Evolutionary conservation across 2,329 filamentous ascomycete species (phyloP), one percentile per base, ranked within the genome.

Genomic region (Raffaelea arxii): DNA sequence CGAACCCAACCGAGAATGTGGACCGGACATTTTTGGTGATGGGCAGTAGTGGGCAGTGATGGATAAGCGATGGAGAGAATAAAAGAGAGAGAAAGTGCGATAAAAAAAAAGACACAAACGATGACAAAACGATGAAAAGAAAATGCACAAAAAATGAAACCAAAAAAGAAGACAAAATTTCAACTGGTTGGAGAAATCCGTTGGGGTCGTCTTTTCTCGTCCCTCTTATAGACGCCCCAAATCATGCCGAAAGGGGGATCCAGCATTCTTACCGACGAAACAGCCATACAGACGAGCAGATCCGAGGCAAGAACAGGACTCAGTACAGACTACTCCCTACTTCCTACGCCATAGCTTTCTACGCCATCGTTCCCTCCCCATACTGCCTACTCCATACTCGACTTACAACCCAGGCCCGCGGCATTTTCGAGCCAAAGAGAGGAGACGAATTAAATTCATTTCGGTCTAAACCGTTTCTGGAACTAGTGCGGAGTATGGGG

Each of bases 1-100:
- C 51, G 69, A 75, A 48, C 69, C 67, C 46, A 86, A 71, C 50
- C 82, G 78, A 37, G 77, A 78, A 22, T 71, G 66, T 45, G 82
- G 71, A 43, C 71, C 70, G n/a, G 82, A 82, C 82, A 86, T 86
- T 54, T 12, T 49, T 48, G 19, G 12, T 12, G 27, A 25, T 10
- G 27, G 27, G 22, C 12, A 24, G 5, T 32, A 32, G 44, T 25
- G 35, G 25, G 18, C 27, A 25, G 19, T 2, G 44, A 36, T 18
- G 24, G 10, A n/a, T 9, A 6, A 6, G 32, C 6, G 16, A 18
- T 11, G 2, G 39, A 42, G 23, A 27, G 30, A 22, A 21, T 10
- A 19, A 23, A 6, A 5, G 42, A 25, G 25, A 22, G 30, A 27
- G 27, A 32, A 4, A 24, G 19, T 19, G 27, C 21, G 24, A 7